Evolutionary conservation across 2,329 filamentous ascomycete species (phyloP), one percentile per base, ranked within the genome.

Genomic region (Aureobasidium mangrovei): DNA sequence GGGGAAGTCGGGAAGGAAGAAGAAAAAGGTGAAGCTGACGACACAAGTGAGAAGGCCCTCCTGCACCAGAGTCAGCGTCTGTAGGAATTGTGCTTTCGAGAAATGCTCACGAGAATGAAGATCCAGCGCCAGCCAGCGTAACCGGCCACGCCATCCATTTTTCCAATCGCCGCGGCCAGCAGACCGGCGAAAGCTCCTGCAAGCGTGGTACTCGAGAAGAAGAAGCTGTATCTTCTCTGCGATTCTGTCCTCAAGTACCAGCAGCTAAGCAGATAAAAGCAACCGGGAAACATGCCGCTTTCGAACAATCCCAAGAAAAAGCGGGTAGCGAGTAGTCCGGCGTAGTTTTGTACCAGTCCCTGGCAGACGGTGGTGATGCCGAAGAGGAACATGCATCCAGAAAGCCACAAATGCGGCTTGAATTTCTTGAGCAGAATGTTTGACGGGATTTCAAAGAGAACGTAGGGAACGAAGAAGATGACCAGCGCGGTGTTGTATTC

Each of bases 211-310:
- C 79, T 88, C 64, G 81, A 84, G 75, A 97, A 97, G 77, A 97
- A 97, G 75, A 97, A 91, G 12, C 84, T 87, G 72, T 91, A 96
- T 31, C 93, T 83, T 64, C 89, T 88, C 70, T 97, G 91, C 2
- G 91, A 89, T 71, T 97, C 93, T 42, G 77, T 76, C 57, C 91
- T 82, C 57, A 84, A 83, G 63, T 97, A 98, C 90, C 87, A 94
- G 84, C 91, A 91, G 5, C 41, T 59, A 7, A 60, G 60, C 4
- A 62, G 55, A 33, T 63, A 62, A 51, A 64, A 63, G 57, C 82
- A 85, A 33, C 84, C 85, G 2, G 85, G 85, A 60, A 88, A 88
- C 74, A 77, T 76, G 53, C 74, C 74, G 0, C 72, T 67, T 52
- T 73, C 75, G 55, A 74, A 74, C 1, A 79, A 56, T 7, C 91